Base-by-base conservation (phyloP, 2,329 filamentous ascomycete genomes). In the Diaporthe destruens region DNA sequence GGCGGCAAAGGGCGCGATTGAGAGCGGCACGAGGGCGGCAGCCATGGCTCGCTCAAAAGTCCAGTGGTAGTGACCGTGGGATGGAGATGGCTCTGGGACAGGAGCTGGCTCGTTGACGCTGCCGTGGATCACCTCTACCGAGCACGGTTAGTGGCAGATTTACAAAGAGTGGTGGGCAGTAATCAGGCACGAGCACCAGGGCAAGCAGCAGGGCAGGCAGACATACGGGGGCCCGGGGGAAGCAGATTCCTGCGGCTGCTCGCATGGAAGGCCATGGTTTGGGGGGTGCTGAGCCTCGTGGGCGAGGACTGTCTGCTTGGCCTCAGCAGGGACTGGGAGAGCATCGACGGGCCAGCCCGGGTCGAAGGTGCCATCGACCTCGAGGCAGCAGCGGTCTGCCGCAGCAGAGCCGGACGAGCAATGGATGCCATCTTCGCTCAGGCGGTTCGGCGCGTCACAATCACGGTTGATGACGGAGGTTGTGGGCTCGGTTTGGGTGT, bases 31-130 rank as follows among this genome's bases (percentile, higher is more conserved):
- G 75, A 99, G 90, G 71, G 91, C 93, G 72, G 90, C 92, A 72
- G 94, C 92, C 78, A 98, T 86, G 71, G 94, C 82, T 80, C 94
- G 95, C 88, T 99, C 96, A 80, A 98, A 98, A 74, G 93, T 94
- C 96, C 96, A 99, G 89, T 99, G 96, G 87, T 98, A 99, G 84
- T 93, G 97, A 78, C 96, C 96, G 85, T 99, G 94, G 71, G 91
- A 87, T 54, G 96, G 91, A 77, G 89, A 90, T 69, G 94, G 85
- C 29, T 89, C 81, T 57, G 95, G 95, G 32, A 98, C 84, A 51
- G 90, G 90, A 42, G 90, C 93, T 71, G 96, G 90, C 80, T 98
- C 95, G 85, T 99, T 99, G 81, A 95, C 94, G 93, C 79, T 75
- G 74, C 25, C 71, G 42, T 93, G 81, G 77, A 97, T 89, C 72